Evolutionary conservation across 192 early-diverging fungal species (phyloP), one percentile per base, ranked within the genome.

Genomic region (Irineochytrium annulatum): DNA sequence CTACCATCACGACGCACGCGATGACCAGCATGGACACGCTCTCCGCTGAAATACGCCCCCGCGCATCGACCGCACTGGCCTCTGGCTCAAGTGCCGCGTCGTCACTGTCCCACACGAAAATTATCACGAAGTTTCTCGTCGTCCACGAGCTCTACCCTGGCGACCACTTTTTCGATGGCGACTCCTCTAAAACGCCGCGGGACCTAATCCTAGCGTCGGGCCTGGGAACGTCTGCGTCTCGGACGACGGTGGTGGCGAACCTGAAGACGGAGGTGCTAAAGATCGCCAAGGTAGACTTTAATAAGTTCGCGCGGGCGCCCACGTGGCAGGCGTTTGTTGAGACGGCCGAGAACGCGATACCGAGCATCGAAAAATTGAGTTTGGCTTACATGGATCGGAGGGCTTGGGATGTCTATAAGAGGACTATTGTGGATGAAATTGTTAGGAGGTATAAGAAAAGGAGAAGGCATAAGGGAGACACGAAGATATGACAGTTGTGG

Each of bases 261-360:
- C 14, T 49, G 17, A 55, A 62, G 33, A 35, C 22, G 32, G 60
- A 67, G 35, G 27, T 68, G 11, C 44, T 72, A 30, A 43, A 44
- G 27, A 72, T 72, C 16, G 59, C 64, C 2, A 72, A 72, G 52
- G 26, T 68, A 1, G 70, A 72, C 53, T 72, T 72, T 30, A 67
- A 68, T 24, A 67, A 67, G 51, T 60, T 72, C 51, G 70, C 70
- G 0, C 57, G 65, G 13, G 49, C 55, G 26, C 35, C 54, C 3
- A 72, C 70, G 2, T 68, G 64, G 70, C 34, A 45, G 41, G 32
- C 26, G 26, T 55, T 67, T 34, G 28, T 33, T 2, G 43, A 61
- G 45, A 16, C 39, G 1, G 17, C 45, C 5, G 62, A 55, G 11
- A 54, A 56, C 17, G 43, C 43, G 14, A n/a, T 65, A 32, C 63